Evolutionary conservation across 495 filamentous ascomycete genomes (phyloP).

Genomic region (Geopyxis carbonaria): DNA sequence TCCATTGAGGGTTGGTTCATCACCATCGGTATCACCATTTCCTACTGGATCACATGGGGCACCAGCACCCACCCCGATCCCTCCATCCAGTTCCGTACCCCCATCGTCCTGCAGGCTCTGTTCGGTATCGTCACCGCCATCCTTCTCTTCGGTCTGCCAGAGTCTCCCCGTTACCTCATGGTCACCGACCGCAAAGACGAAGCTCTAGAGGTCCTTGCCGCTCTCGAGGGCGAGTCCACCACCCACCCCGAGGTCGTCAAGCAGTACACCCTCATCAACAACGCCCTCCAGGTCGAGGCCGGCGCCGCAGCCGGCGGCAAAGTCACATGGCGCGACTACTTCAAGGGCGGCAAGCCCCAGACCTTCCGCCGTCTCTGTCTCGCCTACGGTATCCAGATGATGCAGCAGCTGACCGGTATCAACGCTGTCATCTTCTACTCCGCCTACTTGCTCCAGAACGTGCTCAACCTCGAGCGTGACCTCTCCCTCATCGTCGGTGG

Average conservation of each 20-base stretch:
- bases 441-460: constrained; percentile 14
- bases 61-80: constrained; percentile 36
- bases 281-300: constrained; percentile 21
- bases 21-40: constrained; percentile 41
- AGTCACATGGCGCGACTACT: constrained; percentile 11
- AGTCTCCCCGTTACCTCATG: constrained; percentile 30
- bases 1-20: constrained; percentile 37
- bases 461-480: constrained; percentile 19
- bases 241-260: constrained; percentile 18
- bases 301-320: constrained; percentile 8
- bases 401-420: constrained; percentile 28
- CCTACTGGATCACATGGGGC: constrained; percentile 48
- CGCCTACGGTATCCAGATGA: constrained; percentile 27
- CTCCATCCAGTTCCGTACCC: constrained; percentile 38
- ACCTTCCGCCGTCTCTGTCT: constrained; percentile 26
- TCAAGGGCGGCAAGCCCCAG: constrained; percentile 21
- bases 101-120: constrained; percentile 32
- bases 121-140: constrained; percentile 30
- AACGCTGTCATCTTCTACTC: constrained; percentile 25
- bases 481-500: constrained; percentile 18
- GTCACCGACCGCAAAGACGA: constrained; percentile 27
- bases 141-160: constrained; percentile 27
- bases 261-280: constrained; percentile 22
- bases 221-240: constrained; percentile 20
- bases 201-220: constrained; percentile 26